Evolutionary conservation across 1,139 yeast species (phyloP), one percentile per base, ranked within the genome.

Genomic region (Kodamaea derodonti): DNA sequence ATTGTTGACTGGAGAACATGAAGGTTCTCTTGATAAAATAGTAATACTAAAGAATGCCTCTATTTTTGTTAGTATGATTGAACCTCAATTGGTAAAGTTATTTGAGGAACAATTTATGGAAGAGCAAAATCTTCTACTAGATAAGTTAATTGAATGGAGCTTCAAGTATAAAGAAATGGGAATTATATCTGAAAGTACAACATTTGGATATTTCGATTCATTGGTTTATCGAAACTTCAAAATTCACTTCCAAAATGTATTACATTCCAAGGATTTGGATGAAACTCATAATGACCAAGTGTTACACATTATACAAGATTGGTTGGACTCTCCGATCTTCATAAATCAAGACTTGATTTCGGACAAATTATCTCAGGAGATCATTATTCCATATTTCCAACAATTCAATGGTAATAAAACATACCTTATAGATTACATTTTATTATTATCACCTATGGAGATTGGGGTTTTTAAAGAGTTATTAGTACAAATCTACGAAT

Each of bases 361-460:
- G 3, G 25, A 33, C 2, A 41, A 42, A 28, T 37, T 56, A 6
- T 36, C 46, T 2, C 32, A 37, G n/a, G 50, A 51, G 6, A 14
- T 44, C 3, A 41, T 59, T 8, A 25, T 46, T 2, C 62, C 62
- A 1, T 42, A 37, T 11, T 41, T 54, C 10, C 20, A 30, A 9
- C 18, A 34, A 4, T 11, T 14, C 9, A 7, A n/a, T 16, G 30
- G 30, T 9, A 40, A 42, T 15, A 39, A 42, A 9, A 37, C 46
- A 4, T 33, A 27, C 20, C 14, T 52, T 11, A 42, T 53, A 2
- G 60, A 56, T 25, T 54, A 46, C 33, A 43, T 52, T 11, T 34
- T 48, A 3, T 27, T 48, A 2, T 38, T 57, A 16, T 37, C 43
- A 3, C 37, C 45, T 2, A 49, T 45, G 12, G 47, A 42, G 4